A percentile compares a stretch with the other conserved stretches of the same genome.
Conservation (phyloP, 2,329 filamentous ascomycete species). For the Ophiostoma perfectum region DNA sequence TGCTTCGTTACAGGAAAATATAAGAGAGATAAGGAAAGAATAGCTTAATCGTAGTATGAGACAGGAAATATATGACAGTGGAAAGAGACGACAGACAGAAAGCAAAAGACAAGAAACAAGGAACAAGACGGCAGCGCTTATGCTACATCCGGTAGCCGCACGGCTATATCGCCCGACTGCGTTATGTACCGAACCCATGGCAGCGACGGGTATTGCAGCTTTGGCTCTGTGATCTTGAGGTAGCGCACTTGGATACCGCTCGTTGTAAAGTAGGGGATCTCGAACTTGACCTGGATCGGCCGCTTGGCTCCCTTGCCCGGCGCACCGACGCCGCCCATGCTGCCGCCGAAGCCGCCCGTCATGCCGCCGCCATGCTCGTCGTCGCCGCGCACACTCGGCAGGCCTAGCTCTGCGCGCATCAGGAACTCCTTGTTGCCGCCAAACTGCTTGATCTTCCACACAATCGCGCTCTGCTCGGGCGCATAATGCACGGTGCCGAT, state of each 20-base stretch:
- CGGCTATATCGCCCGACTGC: constrained; percentile 93
- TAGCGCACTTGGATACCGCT: constrained; percentile 98
- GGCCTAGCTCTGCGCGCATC: constrained; percentile 92
- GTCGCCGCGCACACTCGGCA: constrained; percentile 90
- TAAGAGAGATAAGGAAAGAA: neutral
- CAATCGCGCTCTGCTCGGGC: constrained; percentile 92
- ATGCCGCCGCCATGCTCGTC: constrained; percentile 95
- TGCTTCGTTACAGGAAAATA: neutral
- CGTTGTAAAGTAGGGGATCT: constrained; percentile 99
- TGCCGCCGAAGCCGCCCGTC: constrained; percentile 95
- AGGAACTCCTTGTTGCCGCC: constrained; percentile 97
- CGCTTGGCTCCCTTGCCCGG: constrained; percentile 79
- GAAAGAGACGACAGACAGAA: neutral
- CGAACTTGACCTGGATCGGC: constrained; percentile 98
- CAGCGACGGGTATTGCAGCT: constrained; percentile 82
- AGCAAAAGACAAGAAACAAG: neutral
- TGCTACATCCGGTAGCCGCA: constrained; percentile 85
- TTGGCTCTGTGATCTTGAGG: constrained; percentile 97
- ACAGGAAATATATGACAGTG: neutral
- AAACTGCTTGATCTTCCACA: constrained; percentile 99
- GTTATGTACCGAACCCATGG: constrained; percentile 99
- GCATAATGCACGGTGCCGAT: constrained; percentile 97
- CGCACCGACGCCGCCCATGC: constrained; percentile 84
- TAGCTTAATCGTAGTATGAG: neutral
- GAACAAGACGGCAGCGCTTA: constrained; percentile 34